Evolutionary conservation across 169 alveolate species (phyloP).

Genomic region (Toxoplasma gondii): DNA sequence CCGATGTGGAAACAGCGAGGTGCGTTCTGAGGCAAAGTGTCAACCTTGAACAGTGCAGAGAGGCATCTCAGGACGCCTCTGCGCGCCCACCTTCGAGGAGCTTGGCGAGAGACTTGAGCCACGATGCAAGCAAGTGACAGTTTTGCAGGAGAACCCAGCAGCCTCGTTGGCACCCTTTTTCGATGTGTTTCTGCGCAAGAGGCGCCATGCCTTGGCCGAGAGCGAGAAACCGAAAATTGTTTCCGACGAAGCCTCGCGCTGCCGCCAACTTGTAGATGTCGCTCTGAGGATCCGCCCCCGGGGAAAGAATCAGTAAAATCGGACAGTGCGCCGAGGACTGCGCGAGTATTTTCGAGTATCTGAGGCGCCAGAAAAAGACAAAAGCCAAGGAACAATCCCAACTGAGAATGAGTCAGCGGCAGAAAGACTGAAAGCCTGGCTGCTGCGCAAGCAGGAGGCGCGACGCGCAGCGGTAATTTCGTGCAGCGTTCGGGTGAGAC

Average conservation of each 20-base stretch:
- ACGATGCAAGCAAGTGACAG: conserved; percentile 90
- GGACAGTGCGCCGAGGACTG: conserved; percentile 90
- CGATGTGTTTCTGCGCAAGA: conserved; percentile 85
- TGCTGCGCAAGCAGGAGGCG: too few species aligned
- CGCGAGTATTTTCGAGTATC: conserved; percentile 88
- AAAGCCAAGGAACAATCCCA: too few species aligned
- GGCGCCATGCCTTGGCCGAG: conserved; percentile 95
- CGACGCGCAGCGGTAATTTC: too few species aligned
- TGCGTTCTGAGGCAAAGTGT: too few species aligned
- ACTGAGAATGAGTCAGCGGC: too few species aligned
- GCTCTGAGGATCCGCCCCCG: conserved; percentile 93
- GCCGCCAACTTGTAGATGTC: conserved; percentile 91
- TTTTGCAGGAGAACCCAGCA: conserved; percentile 94
- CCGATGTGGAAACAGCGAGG: too few species aligned
- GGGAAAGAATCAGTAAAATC: conserved; percentile 92
- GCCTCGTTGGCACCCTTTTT: conserved; percentile 88
- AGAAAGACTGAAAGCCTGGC: too few species aligned
- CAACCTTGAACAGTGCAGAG: too few species aligned
- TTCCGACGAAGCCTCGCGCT: conserved; percentile 84
- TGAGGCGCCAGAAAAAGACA: conserved; percentile 71
- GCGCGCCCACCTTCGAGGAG: conserved; percentile 78
- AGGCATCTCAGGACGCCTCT: too few species aligned
- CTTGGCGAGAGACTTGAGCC: conserved; percentile 93
- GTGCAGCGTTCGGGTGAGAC: too few species aligned
- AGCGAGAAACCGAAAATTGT: conserved; percentile 87